Evolutionary conservation across 164 flowering plant species (phyloP).

Genomic region (Cinnamomum micranthum): DNA sequence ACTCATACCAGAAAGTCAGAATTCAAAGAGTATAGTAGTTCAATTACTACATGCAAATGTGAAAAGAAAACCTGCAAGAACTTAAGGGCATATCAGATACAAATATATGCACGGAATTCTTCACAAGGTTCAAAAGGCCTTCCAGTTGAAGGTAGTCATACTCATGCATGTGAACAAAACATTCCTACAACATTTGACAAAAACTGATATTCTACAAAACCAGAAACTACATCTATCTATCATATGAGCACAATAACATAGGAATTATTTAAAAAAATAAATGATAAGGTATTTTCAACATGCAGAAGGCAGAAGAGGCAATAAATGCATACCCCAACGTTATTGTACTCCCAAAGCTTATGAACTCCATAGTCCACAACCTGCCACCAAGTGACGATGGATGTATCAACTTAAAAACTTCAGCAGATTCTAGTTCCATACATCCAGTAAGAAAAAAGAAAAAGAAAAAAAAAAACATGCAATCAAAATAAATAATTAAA

Average conservation of each 20-base stretch:
- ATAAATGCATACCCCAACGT: slow-evolving; percentile 59
- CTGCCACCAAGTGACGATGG: slow-evolving; percentile 33
- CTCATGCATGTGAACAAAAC: too few relatives aligned
- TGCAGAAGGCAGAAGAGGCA: background rate
- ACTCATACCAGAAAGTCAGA: too few relatives aligned
- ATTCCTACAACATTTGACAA: too few relatives aligned
- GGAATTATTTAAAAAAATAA: background rate
- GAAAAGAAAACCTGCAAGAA: too few relatives aligned
- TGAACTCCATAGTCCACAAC: slow-evolving; percentile 80
- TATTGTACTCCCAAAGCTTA: slow-evolving; percentile 71
- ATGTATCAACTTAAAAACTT: background rate
- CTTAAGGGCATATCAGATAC: too few relatives aligned
- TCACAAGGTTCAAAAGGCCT: too few relatives aligned
- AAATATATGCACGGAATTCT: too few relatives aligned
- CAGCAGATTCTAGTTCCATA: background rate
- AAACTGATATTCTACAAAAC: too few relatives aligned
- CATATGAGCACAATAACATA: background rate
- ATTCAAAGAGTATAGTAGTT: too few relatives aligned
- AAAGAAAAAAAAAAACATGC: too few relatives aligned
- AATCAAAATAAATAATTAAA: background rate
- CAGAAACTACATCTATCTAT: background rate
- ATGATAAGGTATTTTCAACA: background rate
- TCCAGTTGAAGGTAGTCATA: too few relatives aligned
- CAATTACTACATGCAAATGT: too few relatives aligned
- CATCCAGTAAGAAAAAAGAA: background rate